phyloP scores from a whole-genome alignment of 768 basidiomycete species.

The Lyophyllum decastes region DNA sequence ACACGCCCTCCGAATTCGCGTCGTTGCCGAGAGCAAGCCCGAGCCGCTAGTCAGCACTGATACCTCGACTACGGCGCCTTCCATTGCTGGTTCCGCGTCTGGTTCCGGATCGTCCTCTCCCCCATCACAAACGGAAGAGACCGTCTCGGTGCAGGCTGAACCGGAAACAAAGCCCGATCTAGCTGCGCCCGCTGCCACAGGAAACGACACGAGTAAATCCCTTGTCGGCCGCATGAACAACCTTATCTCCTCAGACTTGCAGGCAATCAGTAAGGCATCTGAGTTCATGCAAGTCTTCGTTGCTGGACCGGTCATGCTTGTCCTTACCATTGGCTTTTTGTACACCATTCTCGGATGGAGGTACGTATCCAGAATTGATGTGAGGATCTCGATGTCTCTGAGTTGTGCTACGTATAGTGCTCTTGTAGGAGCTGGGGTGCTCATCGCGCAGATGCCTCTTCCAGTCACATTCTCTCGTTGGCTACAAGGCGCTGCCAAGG shows the following conservation, averaged over 20 bases:
- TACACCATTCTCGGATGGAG: constrained; percentile 49
- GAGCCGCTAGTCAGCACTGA: constrained; percentile 8
- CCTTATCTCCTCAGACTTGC: constrained; percentile 63
- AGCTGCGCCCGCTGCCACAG: constrained; percentile 2
- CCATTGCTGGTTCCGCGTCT: background rate
- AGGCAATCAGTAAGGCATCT: constrained; percentile 30
- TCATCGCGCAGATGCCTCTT: constrained; percentile 52
- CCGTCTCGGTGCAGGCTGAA: background rate
- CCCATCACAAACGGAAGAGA: background rate
- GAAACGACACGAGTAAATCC: constrained; percentile 9
- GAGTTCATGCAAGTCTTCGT: constrained; percentile 36
- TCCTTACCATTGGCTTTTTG: constrained; percentile 39
- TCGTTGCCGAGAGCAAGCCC: constrained; percentile 40
- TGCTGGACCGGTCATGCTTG: constrained; percentile 38
- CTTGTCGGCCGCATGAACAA: constrained; percentile 81
- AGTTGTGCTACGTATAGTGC: constrained; percentile 33
- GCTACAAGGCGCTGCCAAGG: constrained; percentile 44
- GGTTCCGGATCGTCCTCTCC: background rate
- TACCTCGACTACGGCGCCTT: background rate
- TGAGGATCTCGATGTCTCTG: background rate
- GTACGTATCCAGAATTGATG: constrained; percentile 20
- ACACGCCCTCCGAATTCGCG: constrained; percentile 57
- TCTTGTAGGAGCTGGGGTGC: constrained; percentile 54
- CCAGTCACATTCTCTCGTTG: constrained; percentile 52
- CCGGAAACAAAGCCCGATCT: constrained; percentile 8